These are phyloP conservation scores for Moesziomyces sp. DNA, from an alignment of 1,284 basidiomycete genomes.

Conservation along the genomic window DNA sequence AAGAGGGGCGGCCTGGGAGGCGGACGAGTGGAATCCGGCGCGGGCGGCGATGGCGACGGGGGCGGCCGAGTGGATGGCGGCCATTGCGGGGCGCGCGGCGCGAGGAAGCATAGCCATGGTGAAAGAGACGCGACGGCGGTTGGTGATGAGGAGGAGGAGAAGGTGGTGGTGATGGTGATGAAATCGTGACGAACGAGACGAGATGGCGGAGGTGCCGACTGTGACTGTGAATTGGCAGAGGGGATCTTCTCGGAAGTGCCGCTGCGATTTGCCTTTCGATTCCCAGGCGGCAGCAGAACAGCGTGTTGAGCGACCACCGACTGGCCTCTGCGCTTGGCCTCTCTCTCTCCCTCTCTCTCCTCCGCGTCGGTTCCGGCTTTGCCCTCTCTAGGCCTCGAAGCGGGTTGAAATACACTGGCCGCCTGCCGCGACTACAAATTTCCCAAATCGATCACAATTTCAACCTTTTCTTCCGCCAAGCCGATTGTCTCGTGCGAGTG, in stretches of 20 bases:
- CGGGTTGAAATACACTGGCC: too few relatives aligned
- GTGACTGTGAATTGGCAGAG: too few relatives aligned
- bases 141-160: background rate
- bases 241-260: too few relatives aligned
- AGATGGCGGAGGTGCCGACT: background rate
- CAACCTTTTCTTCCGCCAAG: background rate
- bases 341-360: too few relatives aligned
- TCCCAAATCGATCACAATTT: background rate
- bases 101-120: conserved; percentile 63
- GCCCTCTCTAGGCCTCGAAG: conserved; percentile 3
- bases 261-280: too few relatives aligned
- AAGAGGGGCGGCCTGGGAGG: conserved; percentile 93
- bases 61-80: conserved; percentile 45
- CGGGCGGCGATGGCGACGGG: conserved; percentile 47
- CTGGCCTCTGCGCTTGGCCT: conserved; percentile 9
- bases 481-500: background rate
- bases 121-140: conserved; percentile 6
- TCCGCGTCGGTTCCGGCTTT: conserved; percentile 33
- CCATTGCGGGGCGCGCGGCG: conserved; percentile 53
- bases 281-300: too few relatives aligned
- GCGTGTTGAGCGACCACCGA: background rate
- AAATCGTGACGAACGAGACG: background rate
- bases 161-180: background rate
- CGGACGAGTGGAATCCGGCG: conserved; percentile 63
- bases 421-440: too few relatives aligned